A percentile compares a stretch with the other conserved stretches of the same genome.
Conservation (phyloP, 257 asterid species). For the Nicotiana tomentosiformis region DNA sequence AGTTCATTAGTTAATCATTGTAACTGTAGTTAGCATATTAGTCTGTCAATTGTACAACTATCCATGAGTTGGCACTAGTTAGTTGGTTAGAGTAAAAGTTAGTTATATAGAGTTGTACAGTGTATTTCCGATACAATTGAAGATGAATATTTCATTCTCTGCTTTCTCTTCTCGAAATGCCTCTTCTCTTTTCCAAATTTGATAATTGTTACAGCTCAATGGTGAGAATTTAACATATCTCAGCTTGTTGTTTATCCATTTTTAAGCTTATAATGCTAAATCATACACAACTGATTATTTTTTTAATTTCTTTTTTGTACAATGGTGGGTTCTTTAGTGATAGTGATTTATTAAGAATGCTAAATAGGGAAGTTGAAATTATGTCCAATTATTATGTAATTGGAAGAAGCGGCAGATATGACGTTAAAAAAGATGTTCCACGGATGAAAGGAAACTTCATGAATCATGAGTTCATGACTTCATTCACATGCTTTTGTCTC, state of each 20-base stretch:
- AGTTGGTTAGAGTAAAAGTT: too few species aligned
- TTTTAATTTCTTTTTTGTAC: not conserved
- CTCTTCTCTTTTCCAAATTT: too few species aligned
- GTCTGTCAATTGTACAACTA: too few species aligned
- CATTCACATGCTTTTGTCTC: constrained; percentile 51
- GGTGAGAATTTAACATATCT: not conserved
- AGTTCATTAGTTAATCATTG: too few species aligned
- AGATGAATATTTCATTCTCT: too few species aligned
- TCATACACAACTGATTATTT: not conserved
- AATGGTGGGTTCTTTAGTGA: not conserved
- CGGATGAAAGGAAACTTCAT: constrained; percentile 19
- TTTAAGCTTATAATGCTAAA: not conserved
- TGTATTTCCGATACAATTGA: too few species aligned
- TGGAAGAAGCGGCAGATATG: constrained; percentile 13
- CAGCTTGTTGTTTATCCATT: not conserved
- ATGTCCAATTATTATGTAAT: not conserved
- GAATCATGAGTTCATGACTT: not conserved
- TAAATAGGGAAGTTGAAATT: not conserved
- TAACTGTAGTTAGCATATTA: too few species aligned
- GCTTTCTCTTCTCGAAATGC: too few species aligned
- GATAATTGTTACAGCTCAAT: too few species aligned
- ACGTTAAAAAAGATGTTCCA: constrained; percentile 37
- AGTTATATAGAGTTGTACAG: too few species aligned
- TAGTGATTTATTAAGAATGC: not conserved
- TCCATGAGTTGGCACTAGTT: too few species aligned